Evolutionary conservation across 2,329 filamentous ascomycete genomes (phyloP).

Genomic region (Penicillium griseofulvum): DNA sequence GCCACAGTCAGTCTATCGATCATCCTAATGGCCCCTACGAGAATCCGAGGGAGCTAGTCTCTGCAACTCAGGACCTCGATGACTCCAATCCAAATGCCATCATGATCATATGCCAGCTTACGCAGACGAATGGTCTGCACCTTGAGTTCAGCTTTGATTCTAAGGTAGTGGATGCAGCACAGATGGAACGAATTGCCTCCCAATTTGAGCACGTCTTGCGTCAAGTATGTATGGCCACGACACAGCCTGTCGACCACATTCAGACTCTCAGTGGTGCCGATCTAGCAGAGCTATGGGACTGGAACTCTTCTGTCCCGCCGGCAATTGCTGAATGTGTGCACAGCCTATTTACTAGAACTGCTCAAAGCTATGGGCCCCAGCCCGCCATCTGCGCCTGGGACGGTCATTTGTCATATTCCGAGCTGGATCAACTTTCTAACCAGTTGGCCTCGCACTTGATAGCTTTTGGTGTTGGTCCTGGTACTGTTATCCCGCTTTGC

Average conservation of each 20-base stretch:
- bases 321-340: background rate
- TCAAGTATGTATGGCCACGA: background rate
- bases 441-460: background rate
- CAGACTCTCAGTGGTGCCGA: background rate
- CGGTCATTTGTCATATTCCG: background rate
- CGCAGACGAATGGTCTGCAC: background rate
- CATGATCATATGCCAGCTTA: background rate
- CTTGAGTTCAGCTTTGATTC: background rate
- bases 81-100: background rate
- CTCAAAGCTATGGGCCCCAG: background rate
- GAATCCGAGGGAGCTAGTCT: background rate
- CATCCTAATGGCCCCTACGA: background rate
- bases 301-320: background rate
- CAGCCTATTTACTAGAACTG: background rate
- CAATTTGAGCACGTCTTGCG: background rate
- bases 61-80: background rate
- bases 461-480: background rate
- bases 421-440: background rate
- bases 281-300: background rate
- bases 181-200: background rate
- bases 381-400: conserved; percentile 1
- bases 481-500: background rate
- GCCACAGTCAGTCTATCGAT: background rate
- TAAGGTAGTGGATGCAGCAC: background rate
- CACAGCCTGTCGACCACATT: background rate